Evolutionary conservation across 306 rosid species (phyloP).

Genomic region (Casuarina cunninghamiana): DNA sequence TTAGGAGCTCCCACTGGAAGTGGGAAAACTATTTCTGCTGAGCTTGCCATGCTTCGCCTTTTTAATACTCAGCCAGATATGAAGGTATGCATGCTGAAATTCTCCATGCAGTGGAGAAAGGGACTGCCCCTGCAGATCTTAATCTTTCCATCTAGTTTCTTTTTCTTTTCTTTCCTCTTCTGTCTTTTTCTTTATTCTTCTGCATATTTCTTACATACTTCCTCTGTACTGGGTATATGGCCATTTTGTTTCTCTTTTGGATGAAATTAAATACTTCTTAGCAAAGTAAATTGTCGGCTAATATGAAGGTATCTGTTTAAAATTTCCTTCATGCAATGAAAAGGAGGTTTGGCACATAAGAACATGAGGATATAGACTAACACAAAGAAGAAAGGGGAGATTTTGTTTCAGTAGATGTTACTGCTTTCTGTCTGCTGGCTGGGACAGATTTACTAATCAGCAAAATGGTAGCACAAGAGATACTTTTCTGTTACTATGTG

Average conservation of each 20-base stretch:
- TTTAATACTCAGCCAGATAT: slow-evolving; percentile 91
- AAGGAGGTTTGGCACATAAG: slow-evolving; percentile 4
- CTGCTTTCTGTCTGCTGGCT: not conserved
- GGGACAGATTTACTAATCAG: not conserved
- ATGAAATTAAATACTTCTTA: not conserved
- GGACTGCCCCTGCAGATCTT: not conserved
- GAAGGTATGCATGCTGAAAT: slow-evolving; percentile 56
- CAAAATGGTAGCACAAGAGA: not conserved
- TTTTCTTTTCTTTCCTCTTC: not conserved
- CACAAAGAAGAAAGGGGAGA: not conserved
- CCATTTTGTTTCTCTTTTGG: not conserved
- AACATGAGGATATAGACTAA: not conserved
- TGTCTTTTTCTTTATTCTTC: not conserved
- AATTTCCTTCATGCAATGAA: slow-evolving; percentile 18
- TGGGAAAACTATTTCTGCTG: slow-evolving; percentile 99
- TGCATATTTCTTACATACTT: not conserved
- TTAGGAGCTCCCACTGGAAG: slow-evolving; percentile 99
- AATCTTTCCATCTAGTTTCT: not conserved
- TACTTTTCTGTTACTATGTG: not conserved
- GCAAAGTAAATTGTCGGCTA: slow-evolving; percentile 51
- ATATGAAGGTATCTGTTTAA: slow-evolving; percentile 72
- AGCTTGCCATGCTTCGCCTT: slow-evolving; percentile 95
- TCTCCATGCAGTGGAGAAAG: not conserved
- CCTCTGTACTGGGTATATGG: not conserved
- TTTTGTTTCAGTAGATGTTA: not conserved